Conservation (phyloP, 2,329 filamentous ascomycete species). For the Parastagonospora nodorum region DNA sequence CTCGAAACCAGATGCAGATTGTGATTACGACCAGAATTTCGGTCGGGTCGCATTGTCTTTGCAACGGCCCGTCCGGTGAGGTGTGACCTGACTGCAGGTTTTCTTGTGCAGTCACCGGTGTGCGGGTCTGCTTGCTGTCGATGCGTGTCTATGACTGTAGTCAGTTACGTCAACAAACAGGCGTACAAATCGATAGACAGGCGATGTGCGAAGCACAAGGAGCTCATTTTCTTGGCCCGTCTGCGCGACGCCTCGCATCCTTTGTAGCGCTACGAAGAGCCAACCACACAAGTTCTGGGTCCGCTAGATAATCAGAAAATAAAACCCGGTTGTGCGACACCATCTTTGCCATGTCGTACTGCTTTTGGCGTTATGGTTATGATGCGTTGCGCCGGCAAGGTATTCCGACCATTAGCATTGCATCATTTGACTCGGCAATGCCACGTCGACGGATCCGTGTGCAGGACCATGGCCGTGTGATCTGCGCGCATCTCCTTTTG, state of each 20-base stretch:
- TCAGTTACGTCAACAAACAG: background rate
- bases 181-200: background rate
- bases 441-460: conserved; percentile 17
- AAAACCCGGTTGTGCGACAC: background rate
- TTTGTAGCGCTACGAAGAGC: background rate
- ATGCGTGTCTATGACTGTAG: too few relatives aligned
- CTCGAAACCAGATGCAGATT: background rate
- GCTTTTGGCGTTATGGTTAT: background rate
- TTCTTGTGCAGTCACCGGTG: background rate
- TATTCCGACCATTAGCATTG: background rate
- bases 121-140: too few relatives aligned
- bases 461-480: conserved; percentile 3
- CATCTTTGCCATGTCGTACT: background rate
- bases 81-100: background rate
- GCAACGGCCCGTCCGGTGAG: background rate
- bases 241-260: background rate
- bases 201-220: background rate
- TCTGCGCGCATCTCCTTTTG: conserved; percentile 23
- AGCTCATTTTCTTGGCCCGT: background rate
- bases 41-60: too few relatives aligned
- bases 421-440: conserved; percentile 4
- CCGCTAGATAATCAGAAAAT: background rate
- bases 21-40: too few relatives aligned
- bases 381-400: background rate
- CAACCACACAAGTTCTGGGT: background rate